These are phyloP conservation scores for Penicillium sp. DNA, from an alignment of 2,329 filamentous ascomycete genomes.

Conservation along the genomic window DNA sequence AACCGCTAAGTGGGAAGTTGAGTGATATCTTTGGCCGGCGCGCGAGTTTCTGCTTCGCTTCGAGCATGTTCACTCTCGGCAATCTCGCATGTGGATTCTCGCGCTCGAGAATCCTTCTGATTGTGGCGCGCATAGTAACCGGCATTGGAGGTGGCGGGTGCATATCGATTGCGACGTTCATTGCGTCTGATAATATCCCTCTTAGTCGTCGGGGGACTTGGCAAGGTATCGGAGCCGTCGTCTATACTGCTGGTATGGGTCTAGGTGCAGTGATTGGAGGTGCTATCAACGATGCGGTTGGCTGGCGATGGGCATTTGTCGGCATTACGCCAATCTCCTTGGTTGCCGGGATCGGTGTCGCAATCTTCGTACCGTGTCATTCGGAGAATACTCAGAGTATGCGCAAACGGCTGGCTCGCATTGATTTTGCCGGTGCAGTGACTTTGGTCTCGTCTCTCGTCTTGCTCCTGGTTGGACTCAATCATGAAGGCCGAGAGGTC, in stretches of 20 bases:
- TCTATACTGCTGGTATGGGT: constrained; percentile 12
- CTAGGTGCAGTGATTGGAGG: constrained; percentile 13
- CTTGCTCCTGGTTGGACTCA: constrained; percentile 9
- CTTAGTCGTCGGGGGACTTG: constrained; percentile 8
- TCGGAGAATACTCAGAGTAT: neutral
- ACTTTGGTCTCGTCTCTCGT: constrained; percentile 12
- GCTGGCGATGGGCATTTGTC: constrained; percentile 15
- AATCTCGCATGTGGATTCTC: constrained; percentile 12
- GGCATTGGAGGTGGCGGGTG: constrained; percentile 15
- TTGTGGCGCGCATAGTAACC: constrained; percentile 8
- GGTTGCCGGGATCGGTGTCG: constrained; percentile 5
- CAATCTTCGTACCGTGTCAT: constrained; percentile 7
- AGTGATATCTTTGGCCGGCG: constrained; percentile 17
- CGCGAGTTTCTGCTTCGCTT: constrained; percentile 9
- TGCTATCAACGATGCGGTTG: constrained; percentile 9
- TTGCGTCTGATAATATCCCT: constrained; percentile 14
- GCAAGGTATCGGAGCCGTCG: constrained; percentile 9
- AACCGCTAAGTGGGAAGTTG: constrained; percentile 13
- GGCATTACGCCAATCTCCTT: constrained; percentile 12
- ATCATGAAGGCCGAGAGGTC: constrained; percentile 7
- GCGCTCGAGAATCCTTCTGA: constrained; percentile 2
- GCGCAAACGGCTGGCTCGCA: constrained; percentile 3
- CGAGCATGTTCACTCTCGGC: constrained; percentile 10
- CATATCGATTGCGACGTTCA: constrained; percentile 15
- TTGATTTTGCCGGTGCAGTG: constrained; percentile 11